Evolutionary conservation across 2,329 filamentous ascomycete species (phyloP), one percentile per base, ranked within the genome.

Genomic region (Microascus cirrosus): DNA sequence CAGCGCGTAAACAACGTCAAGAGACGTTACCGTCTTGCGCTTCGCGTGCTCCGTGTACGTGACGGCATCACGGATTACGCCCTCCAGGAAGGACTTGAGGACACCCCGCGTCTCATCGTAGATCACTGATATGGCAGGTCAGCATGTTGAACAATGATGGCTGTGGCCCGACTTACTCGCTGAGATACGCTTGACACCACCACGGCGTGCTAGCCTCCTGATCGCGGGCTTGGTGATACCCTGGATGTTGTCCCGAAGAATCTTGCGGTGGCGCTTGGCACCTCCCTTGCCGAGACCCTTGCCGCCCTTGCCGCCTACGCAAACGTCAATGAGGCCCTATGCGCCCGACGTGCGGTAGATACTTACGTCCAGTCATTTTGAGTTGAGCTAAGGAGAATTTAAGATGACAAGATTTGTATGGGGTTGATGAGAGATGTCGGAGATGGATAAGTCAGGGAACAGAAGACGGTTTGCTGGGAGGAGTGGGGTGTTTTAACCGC

Each of bases 151-250:
- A 39, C 22, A 28, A 35, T 15, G 36, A 53, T n/a, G 53, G 54
- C 55, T 5, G 25, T 25, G 15, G 36, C 4, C 28, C 22, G 39
- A 79, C 82, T 74, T 84, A 89, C 86, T 95, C 74, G 92, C 92
- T 70, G 91, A 96, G 71, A 96, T 96, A 95, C 92, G 92, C 90
- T 96, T 96, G 84, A 96, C 92, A 92, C 92, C 92, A 77, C 92
- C 92, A 94, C 92, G 91, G 80, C 92, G 92, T 65, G 92, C 92
- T 74, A 96, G 91, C 95, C 92, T 92, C 71, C 92, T 88, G 78
- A 96, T 96, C 70, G 92, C 92, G 69, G 92, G 92, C 89, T 96
- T 96, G 72, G 92, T 96, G 74, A 96, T 96, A 80, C 92, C 92
- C 82, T 96, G 92, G 73, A 96, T 96, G 89, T 96, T 96, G 88